Conservation (phyloP, 495 filamentous ascomycete species). For the Penicillium odoratum region DNA sequence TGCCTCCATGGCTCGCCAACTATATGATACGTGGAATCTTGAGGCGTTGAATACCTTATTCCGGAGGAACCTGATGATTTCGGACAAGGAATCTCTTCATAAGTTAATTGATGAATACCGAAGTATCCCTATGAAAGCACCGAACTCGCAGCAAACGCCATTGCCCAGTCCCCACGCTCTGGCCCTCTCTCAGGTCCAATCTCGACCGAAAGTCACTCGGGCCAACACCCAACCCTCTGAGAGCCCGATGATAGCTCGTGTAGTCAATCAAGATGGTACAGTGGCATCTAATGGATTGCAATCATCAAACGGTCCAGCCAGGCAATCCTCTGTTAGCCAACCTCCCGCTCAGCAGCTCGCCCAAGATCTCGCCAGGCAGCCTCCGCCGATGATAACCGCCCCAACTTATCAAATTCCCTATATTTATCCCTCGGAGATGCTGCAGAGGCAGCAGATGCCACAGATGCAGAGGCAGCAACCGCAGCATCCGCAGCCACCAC, state of each 20-base stretch:
- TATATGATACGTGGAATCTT: constrained; percentile 17
- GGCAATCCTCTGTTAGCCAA: background rate
- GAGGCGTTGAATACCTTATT: background rate
- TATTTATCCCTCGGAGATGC: background rate
- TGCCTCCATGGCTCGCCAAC: constrained; percentile 45
- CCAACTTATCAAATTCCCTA: background rate
- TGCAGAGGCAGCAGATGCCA: background rate
- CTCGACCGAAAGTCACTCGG: background rate
- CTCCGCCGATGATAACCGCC: background rate
- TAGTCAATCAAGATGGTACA: background rate
- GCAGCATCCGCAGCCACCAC: background rate
- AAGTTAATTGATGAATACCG: constrained; percentile 10
- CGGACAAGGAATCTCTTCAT: background rate
- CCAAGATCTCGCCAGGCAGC: background rate
- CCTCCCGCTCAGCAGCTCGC: background rate
- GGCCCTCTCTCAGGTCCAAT: background rate
- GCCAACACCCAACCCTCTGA: background rate
- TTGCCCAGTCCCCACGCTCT: background rate
- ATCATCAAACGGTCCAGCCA: background rate
- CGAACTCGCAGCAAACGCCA: background rate
- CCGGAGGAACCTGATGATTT: background rate
- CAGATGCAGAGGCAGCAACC: background rate
- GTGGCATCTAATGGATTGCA: background rate
- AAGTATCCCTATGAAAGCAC: constrained; percentile 10
- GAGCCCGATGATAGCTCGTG: background rate